phyloP scores from a whole-genome alignment of 1,139 yeast species.

The Kodamaea fungicola region DNA sequence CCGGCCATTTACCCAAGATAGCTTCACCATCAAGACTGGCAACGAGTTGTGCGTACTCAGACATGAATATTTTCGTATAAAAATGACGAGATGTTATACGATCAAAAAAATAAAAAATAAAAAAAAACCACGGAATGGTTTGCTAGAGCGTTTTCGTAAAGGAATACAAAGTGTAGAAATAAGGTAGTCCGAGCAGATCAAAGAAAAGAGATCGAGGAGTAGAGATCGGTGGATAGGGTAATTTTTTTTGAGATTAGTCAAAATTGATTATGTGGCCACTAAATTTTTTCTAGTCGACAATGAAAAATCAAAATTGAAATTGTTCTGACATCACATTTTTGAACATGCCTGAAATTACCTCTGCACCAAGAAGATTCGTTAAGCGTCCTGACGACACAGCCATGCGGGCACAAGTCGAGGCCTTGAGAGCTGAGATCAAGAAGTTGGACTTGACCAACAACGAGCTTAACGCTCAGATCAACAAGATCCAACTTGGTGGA shows the following conservation, averaged over 20 bases:
- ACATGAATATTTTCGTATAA: constrained; percentile 10
- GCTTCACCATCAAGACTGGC: constrained; percentile 44
- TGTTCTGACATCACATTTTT: constrained; percentile 12
- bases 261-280: background rate
- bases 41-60: constrained; percentile 51
- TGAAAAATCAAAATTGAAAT: background rate
- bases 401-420: constrained; percentile 56
- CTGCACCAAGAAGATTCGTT: constrained; percentile 46
- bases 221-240: no score
- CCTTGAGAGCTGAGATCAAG: constrained; percentile 65
- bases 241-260: no score
- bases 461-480: constrained; percentile 42
- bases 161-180: no score
- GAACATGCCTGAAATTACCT: constrained; percentile 17
- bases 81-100: background rate
- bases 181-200: no score
- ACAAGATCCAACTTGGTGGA: constrained; percentile 41
- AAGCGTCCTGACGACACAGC: constrained; percentile 75
- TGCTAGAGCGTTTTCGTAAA: no score
- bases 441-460: constrained; percentile 54
- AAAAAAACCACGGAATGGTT: background rate
- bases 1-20: constrained; percentile 60
- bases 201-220: no score
- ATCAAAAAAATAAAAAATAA: background rate
- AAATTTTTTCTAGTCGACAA: background rate